Conservation (phyloP, 176 grass and related monocot genomes). For the Chrysopogon serrulatus region DNA sequence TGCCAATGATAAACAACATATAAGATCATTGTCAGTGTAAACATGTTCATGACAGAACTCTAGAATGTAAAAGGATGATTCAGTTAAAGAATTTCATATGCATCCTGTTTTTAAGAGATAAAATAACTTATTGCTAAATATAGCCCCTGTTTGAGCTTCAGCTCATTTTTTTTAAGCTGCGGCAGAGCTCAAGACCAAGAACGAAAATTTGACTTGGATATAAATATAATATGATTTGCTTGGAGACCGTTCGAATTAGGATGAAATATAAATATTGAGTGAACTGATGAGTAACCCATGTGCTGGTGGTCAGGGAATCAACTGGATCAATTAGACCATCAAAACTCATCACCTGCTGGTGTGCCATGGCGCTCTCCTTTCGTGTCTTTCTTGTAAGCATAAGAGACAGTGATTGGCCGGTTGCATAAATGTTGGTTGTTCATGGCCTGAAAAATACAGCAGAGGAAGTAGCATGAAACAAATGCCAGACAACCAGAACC, state of each 20-base stretch:
- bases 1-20: constrained; percentile 2
- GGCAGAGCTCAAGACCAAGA: not conserved
- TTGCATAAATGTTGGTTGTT: constrained; percentile 93
- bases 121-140: not conserved
- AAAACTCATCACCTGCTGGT: constrained; percentile 56
- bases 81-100: not conserved
- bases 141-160: not conserved
- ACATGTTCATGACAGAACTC: not conserved
- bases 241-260: no score
- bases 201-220: not conserved
- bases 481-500: not conserved
- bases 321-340: not conserved
- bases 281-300: no score
- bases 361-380: constrained; percentile 95
- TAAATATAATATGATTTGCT: not conserved
- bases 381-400: constrained; percentile 95
- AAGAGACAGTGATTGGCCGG: constrained; percentile 85
- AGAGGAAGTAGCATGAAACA: not conserved
- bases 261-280: no score
- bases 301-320: not conserved
- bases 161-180: not conserved
- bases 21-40: not conserved
- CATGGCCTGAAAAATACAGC: constrained; percentile 63
- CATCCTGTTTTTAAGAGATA: not conserved
- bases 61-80: not conserved